These are phyloP conservation scores for Ophidiomyces ophidiicola DNA, from an alignment of 2,329 filamentous ascomycete genomes.

Conservation along the genomic window DNA sequence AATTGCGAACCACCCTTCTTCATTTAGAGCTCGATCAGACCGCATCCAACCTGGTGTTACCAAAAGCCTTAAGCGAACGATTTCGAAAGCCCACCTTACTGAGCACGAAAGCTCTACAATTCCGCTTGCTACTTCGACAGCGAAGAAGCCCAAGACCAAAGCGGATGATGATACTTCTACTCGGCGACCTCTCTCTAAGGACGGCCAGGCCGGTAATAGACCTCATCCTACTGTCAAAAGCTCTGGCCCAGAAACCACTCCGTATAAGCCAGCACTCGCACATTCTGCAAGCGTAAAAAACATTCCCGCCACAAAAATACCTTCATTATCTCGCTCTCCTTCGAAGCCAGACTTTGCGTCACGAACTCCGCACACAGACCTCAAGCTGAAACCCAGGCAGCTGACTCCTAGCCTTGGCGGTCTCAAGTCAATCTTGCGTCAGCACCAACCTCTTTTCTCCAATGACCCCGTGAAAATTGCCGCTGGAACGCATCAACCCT, in stretches of 20 bases:
- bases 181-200: constrained; percentile 33
- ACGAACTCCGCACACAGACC: constrained; percentile 35
- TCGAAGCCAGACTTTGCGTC: constrained; percentile 39
- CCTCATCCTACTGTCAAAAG: constrained; percentile 32
- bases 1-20: constrained; percentile 73
- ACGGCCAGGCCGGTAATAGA: constrained; percentile 17
- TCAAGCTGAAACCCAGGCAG: constrained; percentile 35
- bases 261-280: constrained; percentile 62
- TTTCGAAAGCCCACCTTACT: constrained; percentile 54
- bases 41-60: constrained; percentile 28
- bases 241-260: constrained; percentile 49
- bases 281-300: constrained; percentile 46
- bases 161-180: constrained; percentile 58
- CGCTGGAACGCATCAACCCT: constrained; percentile 44
- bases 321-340: constrained; percentile 41
- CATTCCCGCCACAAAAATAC: constrained; percentile 43
- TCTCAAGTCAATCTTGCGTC: constrained; percentile 53
- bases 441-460: constrained; percentile 47
- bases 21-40: constrained; percentile 45
- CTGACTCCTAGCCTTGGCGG: constrained; percentile 41
- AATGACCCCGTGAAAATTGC: constrained; percentile 48
- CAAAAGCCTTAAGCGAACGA: constrained; percentile 40
- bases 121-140: constrained; percentile 17
- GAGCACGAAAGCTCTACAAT: constrained; percentile 38
- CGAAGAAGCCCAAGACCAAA: constrained; percentile 60